These are phyloP conservation scores for Lumnitzera racemosa DNA, from an alignment of 345 rosid species.

Conservation along the genomic window DNA sequence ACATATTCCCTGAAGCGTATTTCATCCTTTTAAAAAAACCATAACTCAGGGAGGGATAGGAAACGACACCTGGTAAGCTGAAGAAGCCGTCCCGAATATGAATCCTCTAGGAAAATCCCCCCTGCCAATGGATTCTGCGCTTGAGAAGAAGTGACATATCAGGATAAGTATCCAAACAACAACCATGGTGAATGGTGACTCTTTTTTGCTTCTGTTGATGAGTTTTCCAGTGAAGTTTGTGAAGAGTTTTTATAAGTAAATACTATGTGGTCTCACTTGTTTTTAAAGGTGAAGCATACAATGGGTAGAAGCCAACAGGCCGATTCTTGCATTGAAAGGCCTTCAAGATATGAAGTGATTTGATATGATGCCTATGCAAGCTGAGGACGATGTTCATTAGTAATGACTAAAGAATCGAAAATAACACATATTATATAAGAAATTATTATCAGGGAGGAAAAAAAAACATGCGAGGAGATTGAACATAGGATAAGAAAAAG, in stretches of 20 bases:
- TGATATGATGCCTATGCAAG: not conserved
- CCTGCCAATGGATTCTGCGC: conserved; percentile 49
- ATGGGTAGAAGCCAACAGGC: conserved; percentile 5
- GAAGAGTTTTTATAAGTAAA: not conserved
- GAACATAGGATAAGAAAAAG: no score
- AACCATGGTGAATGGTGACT: conserved; percentile 13
- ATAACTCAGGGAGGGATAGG: not conserved
- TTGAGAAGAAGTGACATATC: conserved; percentile 7
- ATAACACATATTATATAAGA: no score
- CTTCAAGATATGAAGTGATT: no score
- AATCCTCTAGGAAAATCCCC: conserved; percentile 71
- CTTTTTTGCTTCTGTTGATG: not conserved
- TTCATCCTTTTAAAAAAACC: not conserved
- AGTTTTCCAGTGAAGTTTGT: conserved; percentile 1
- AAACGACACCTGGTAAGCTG: conserved; percentile 70
- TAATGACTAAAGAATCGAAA: no score
- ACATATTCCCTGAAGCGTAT: not conserved
- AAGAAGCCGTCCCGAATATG: conserved; percentile 83
- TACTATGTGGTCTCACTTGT: conserved; percentile 11
- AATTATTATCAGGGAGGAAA: no score
- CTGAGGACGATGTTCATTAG: not conserved
- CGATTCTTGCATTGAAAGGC: conserved; percentile 23
- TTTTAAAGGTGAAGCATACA: conserved; percentile 19
- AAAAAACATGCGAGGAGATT: no score
- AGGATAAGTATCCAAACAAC: conserved; percentile 13